Evolutionary conservation across 2,329 filamentous ascomycete genomes (phyloP).

Genomic region (Penicillium janthinellum): DNA sequence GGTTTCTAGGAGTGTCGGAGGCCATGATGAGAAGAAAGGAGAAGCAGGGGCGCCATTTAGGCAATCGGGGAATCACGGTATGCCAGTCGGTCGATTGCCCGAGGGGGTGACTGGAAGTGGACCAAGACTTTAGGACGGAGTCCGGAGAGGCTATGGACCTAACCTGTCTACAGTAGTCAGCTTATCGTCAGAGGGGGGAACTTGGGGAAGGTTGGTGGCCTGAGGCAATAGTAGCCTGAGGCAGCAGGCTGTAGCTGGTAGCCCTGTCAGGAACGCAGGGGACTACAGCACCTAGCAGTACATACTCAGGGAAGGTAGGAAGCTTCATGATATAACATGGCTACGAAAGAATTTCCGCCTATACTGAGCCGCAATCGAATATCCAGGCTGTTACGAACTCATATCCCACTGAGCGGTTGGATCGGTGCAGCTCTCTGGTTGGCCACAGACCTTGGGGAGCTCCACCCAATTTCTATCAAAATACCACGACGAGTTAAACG

Average conservation of each 20-base stretch:
- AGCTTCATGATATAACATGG: no score
- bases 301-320: no score
- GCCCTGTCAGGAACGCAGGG: no score
- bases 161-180: neutral
- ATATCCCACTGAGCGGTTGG: no score
- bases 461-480: conserved; percentile 7
- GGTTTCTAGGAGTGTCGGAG: conserved; percentile 32
- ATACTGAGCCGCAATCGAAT: no score
- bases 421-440: neutral
- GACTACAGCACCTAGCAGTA: no score
- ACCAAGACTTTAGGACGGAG: neutral
- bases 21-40: conserved; percentile 29
- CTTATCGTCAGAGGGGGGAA: conserved; percentile 8
- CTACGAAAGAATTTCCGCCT: no score
- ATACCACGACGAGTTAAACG: neutral
- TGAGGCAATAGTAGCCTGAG: conserved; percentile 1
- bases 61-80: conserved; percentile 26
- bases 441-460: conserved; percentile 3
- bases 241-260: no score
- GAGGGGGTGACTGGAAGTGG: neutral
- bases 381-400: no score
- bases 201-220: conserved; percentile 5
- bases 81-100: neutral
- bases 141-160: neutral
- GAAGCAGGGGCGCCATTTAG: conserved; percentile 18